phyloP scores from a whole-genome alignment of 2,329 filamentous ascomycete species.

The Stachybotrys echinatus region DNA sequence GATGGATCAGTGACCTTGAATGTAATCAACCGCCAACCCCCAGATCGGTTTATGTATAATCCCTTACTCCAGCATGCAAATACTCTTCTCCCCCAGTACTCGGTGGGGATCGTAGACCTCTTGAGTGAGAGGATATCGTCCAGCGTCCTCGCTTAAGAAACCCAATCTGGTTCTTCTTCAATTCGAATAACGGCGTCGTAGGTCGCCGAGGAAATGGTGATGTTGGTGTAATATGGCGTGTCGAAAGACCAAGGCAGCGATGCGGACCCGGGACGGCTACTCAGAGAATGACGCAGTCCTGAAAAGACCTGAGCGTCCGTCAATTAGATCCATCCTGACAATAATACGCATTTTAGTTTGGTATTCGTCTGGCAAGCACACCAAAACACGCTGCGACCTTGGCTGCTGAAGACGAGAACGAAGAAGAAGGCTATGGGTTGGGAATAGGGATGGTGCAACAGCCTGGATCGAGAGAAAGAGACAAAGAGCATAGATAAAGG shows the following conservation, averaged over 20 bases:
- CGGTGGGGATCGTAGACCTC: background rate
- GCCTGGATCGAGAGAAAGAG: too few species aligned
- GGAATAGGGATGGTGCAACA: background rate
- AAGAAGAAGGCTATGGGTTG: background rate
- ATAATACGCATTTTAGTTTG: slow-evolving; percentile 11
- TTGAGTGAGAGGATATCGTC: background rate
- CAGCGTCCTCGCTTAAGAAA: background rate
- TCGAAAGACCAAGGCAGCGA: background rate
- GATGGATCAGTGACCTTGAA: background rate
- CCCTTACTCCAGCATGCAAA: background rate
- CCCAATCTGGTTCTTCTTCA: background rate
- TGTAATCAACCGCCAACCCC: background rate
- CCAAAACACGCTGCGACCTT: background rate
- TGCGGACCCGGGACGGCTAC: background rate
- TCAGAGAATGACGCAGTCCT: slow-evolving; percentile 25
- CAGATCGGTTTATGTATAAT: background rate
- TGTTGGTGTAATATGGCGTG: background rate
- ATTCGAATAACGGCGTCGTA: too few species aligned
- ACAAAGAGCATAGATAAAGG: background rate
- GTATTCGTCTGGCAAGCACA: background rate
- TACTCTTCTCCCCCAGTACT: background rate
- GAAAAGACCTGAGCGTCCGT: slow-evolving; percentile 21
- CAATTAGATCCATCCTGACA: slow-evolving; percentile 20
- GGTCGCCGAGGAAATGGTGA: too few species aligned
- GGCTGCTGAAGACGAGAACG: background rate